Evolutionary conservation across 148 eudicot genomes (phyloP), one percentile per base, ranked within the genome.

Genomic region (Tetragonia tetragonoides): DNA sequence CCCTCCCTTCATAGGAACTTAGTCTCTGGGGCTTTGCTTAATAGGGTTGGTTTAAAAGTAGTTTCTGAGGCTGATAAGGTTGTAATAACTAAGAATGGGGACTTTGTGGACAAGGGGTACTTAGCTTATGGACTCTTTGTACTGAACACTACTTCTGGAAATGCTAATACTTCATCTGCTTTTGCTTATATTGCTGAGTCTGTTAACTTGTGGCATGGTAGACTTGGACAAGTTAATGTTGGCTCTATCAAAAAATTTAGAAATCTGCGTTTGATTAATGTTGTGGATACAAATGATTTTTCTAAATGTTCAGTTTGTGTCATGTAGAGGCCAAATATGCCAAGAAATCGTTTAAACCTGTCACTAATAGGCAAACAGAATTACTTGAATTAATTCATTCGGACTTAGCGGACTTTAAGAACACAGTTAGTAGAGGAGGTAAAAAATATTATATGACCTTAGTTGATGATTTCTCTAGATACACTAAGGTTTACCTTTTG

Each of bases 31-130:
- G 34, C 34, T 28, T 28, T 28, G 34, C 34, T 28, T 28, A 28
- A 28, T 28, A 0, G 34, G 34, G 34, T 28, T 28, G n/a, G n/a
- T 59, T n/a, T 59, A 5, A 59, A 18, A 59, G 18, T 11, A 2
- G n/a, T 59, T 59, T 59, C 4, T n/a, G 63, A 59, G n/a, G 63
- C 63, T n/a, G 63, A 59, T 59, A 59, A 59, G 23, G 63, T 59
- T 18, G n/a, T 59, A 11, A 59, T 59, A 5, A 59, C 63, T 17
- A 59, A n/a, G 23, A 59, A 59, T 59, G 63, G 63, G 10, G 63
- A 59, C 63, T 59, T 59, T 59, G 63, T 59, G 6, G n/a, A 5
- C 15, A 59, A 12, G 63, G 63, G 63, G 16, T 59, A 59, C 23
- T 17, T 59, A 6, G 18, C 0, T 59, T 3, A 18, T 59, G 63